These are phyloP conservation scores for Paramecium pentaurelia DNA, from an alignment of 73 alveolate genomes.

Conservation along the genomic window DNA sequence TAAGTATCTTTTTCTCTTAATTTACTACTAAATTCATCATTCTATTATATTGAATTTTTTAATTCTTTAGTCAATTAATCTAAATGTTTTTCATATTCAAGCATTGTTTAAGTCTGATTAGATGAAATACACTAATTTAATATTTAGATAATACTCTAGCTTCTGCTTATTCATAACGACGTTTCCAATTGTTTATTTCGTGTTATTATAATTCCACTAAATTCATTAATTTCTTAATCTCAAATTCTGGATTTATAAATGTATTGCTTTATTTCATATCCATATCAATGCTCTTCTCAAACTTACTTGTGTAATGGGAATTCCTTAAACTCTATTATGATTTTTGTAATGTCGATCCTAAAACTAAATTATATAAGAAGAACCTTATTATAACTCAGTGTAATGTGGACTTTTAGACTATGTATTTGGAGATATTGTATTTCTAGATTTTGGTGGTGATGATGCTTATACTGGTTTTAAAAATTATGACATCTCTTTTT, in stretches of 20 bases:
- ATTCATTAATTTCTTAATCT: conserved; percentile 35
- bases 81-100: conserved; percentile 33
- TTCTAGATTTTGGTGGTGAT: conserved; percentile 6
- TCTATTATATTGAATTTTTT: neutral
- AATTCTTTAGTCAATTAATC: conserved; percentile 10
- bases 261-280: conserved; percentile 13
- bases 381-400: neutral
- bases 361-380: neutral
- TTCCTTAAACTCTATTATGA: neutral
- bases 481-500: neutral
- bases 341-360: neutral
- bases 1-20: neutral
- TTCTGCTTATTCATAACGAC: conserved; percentile 45
- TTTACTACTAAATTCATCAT: neutral
- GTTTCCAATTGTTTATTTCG: conserved; percentile 22
- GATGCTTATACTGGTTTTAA: neutral
- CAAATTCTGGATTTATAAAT: conserved; percentile 1
- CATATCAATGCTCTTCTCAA: conserved; percentile 16
- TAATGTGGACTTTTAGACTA: neutral
- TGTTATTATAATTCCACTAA: conserved; percentile 24
- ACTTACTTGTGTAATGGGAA: conserved; percentile 23
- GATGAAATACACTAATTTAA: neutral
- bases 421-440: conserved; percentile 4
- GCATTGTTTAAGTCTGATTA: neutral
- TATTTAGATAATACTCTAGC: neutral